Conservation (phyloP, 495 filamentous ascomycete species). For the Tuber brumale region DNA sequence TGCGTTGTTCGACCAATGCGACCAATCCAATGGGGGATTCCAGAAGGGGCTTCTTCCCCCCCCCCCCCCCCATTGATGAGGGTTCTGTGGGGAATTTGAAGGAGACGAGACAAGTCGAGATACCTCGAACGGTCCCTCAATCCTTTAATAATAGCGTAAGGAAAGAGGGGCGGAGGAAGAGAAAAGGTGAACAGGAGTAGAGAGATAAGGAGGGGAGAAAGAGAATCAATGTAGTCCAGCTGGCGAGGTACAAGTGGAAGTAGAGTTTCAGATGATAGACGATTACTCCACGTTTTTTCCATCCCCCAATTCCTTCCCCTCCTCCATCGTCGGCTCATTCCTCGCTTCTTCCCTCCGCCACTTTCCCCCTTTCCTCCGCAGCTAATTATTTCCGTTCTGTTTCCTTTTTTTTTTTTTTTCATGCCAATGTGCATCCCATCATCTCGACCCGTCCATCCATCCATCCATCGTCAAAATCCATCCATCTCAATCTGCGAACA, state of each 20-base stretch:
- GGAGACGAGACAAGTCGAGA: background rate
- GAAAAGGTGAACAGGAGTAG: background rate
- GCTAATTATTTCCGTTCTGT: background rate
- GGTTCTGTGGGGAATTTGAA: background rate
- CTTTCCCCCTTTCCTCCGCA: background rate
- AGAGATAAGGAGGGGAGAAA: background rate
- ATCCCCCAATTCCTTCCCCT: background rate
- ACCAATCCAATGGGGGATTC: background rate
- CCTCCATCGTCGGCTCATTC: background rate
- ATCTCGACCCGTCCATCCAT: constrained; percentile 3
- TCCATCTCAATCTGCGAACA: constrained; percentile 3
- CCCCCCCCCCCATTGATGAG: background rate
- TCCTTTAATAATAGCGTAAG: background rate
- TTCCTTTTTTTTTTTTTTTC: background rate
- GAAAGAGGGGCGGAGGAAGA: background rate
- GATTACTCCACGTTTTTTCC: background rate
- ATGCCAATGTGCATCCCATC: constrained; percentile 1
- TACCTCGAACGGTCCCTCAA: background rate
- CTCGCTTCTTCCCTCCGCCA: background rate
- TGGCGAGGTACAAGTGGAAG: background rate
- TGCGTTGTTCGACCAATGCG: background rate
- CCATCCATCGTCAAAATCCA: background rate
- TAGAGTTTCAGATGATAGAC: background rate
- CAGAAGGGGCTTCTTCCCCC: background rate
- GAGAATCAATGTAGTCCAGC: background rate